Evolutionary conservation across 192 early-diverging fungal species (phyloP).

Genomic region (Backusella westeae): DNA sequence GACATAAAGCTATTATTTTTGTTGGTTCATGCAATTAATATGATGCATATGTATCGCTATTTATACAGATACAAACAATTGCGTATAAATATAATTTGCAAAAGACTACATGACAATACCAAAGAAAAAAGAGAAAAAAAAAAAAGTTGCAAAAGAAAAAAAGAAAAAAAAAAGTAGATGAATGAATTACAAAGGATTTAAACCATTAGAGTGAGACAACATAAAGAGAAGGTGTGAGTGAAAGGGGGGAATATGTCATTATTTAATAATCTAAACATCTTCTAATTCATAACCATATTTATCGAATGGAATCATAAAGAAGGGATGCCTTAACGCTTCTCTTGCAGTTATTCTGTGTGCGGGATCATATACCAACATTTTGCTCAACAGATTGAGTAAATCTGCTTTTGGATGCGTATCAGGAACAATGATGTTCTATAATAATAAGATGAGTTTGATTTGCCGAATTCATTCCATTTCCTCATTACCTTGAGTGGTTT

Average conservation of each 20-base stretch:
- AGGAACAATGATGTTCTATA: constrained; percentile 47
- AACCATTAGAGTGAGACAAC: not conserved
- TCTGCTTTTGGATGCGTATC: constrained; percentile 40
- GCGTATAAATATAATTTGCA: not conserved
- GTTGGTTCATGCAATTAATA: not conserved
- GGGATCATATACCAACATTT: constrained; percentile 82
- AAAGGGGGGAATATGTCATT: not conserved
- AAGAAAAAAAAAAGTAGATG: not conserved
- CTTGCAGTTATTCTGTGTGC: constrained; percentile 73
- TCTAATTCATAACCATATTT: constrained; percentile 1
- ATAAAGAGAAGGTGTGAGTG: not conserved
- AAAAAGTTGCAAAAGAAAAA: not conserved
- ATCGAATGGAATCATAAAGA: constrained; percentile 50
- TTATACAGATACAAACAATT: not conserved
- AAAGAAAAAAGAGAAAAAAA: not conserved
- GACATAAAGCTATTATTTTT: not conserved
- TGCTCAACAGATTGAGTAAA: constrained; percentile 71
- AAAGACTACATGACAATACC: not conserved
- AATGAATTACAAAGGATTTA: not conserved
- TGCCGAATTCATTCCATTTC: not conserved
- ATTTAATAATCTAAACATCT: not conserved
- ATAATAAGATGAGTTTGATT: too few relatives aligned
- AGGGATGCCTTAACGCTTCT: constrained; percentile 83
- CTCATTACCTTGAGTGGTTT: constrained; percentile 51
- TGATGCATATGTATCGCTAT: not conserved